Evolutionary conservation across 2,329 filamentous ascomycete species (phyloP), one percentile per base, ranked within the genome.

Genomic region (Tricladium varicosporioides): DNA sequence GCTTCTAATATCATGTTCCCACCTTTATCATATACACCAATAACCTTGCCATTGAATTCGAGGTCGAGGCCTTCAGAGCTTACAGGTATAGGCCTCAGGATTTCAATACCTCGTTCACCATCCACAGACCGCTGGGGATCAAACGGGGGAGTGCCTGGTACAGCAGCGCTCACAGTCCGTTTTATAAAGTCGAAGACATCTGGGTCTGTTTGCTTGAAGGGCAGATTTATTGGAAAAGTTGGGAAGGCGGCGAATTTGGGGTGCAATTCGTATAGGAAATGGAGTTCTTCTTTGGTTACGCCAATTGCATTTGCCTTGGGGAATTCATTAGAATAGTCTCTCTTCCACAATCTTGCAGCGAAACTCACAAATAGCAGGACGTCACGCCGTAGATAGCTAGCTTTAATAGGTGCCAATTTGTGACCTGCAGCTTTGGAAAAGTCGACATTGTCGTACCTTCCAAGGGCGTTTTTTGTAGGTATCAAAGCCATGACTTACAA

Each of bases 11-110:
- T 73, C 71, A 77, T 77, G 19, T 72, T 67, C 10, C 72, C 71
- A 33, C 73, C 74, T 58, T 77, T 78, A 58, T 78, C 76, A 52
- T 78, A 78, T 5, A 77, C 73, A 1, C 76, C 76, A 32, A 78
- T 58, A 11, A 78, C 71, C 49, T 70, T 72, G 40, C 70, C 69
- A 2, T 65, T 73, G 15, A 77, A 68, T 63, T 78, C 73, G 2
- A 76, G 65, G 48, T 74, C 71, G 1, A 74, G 57, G 0, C 72
- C 74, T 0, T 68, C 67, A 0, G 70, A 73, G 16, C 65, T 69
- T 1, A 70, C 66, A 1, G 75, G 74, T n/a, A 76, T 60, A 0
- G 68, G 66, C 19, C 65, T 63, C 1, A 75, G 15, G 27, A 77
- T 71, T 62, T 74, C 70, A 31, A 76, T 74, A 5, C 68, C 68